These are phyloP conservation scores for Penicillium sclerotiorum DNA, from an alignment of 2,329 filamentous ascomycete genomes.

Conservation along the genomic window DNA sequence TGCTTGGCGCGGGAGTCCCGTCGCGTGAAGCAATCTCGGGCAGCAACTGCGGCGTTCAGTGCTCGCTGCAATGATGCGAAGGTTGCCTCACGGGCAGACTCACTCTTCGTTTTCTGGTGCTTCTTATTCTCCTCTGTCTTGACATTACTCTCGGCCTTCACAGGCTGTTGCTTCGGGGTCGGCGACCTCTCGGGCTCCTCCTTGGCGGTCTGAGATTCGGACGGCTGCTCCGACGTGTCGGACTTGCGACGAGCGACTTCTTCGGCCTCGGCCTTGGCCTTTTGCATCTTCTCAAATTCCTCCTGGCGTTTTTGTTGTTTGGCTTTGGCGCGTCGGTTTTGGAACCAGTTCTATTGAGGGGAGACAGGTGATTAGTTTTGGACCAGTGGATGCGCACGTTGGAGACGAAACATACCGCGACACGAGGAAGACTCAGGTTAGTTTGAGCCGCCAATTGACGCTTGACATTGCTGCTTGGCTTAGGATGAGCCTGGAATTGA, in stretches of 20 bases:
- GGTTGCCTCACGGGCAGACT: constrained; percentile 44
- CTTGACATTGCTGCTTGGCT: constrained; percentile 54
- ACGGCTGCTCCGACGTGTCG: constrained; percentile 25
- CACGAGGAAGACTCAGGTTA: constrained; percentile 51
- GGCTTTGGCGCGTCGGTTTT: constrained; percentile 55
- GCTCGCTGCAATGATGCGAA: constrained; percentile 49
- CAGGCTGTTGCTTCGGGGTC: constrained; percentile 32
- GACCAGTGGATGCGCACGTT: too few species aligned
- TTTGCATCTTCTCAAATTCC: constrained; percentile 52
- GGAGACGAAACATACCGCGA: constrained; percentile 46
- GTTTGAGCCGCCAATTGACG: constrained; percentile 53
- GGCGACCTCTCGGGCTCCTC: constrained; percentile 28
- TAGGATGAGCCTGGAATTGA: constrained; percentile 54
- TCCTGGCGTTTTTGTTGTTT: constrained; percentile 55
- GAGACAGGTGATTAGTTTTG: not conserved
- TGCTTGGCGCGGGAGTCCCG: constrained; percentile 24
- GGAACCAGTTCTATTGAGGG: constrained; percentile 53
- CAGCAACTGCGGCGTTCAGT: constrained; percentile 46
- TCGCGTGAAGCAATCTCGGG: constrained; percentile 35
- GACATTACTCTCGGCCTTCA: constrained; percentile 19
- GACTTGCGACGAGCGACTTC: constrained; percentile 37
- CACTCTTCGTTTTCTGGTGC: constrained; percentile 42
- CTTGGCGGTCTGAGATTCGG: constrained; percentile 27
- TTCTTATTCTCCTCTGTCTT: constrained; percentile 28
- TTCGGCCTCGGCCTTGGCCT: constrained; percentile 39